These are phyloP conservation scores for Trichophyton mentagrophytes DNA, from an alignment of 2,329 filamentous ascomycete species.

Conservation along the genomic window DNA sequence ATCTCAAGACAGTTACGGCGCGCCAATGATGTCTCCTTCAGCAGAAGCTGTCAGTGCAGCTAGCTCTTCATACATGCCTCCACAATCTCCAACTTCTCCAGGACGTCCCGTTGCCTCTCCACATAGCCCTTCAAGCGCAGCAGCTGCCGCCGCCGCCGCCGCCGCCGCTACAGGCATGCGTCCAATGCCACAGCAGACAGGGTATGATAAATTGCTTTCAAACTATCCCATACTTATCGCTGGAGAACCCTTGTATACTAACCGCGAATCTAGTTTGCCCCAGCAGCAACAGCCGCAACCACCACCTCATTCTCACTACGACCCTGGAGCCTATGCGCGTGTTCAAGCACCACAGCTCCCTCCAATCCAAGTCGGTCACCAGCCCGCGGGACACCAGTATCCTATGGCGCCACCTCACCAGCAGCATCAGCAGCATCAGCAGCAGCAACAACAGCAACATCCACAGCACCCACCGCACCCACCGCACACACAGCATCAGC, in stretches of 20 bases:
- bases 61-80: slow-evolving; percentile 31
- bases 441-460: too few species aligned
- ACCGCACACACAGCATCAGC: too few species aligned
- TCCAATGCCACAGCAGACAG: slow-evolving; percentile 28
- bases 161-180: slow-evolving; percentile 37
- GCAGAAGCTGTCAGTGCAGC: slow-evolving; percentile 32
- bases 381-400: slow-evolving; percentile 8
- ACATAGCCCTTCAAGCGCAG: slow-evolving; percentile 38
- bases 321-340: slow-evolving; percentile 31
- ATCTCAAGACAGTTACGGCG: slow-evolving; percentile 25
- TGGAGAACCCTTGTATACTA: slow-evolving; percentile 12
- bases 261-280: slow-evolving; percentile 20
- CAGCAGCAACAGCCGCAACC: slow-evolving; percentile 28
- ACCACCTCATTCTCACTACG: slow-evolving; percentile 36
- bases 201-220: slow-evolving; percentile 34
- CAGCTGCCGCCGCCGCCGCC: slow-evolving; percentile 38
- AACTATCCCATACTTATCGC: slow-evolving; percentile 27
- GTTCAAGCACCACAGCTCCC: slow-evolving; percentile 18
- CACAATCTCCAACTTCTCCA: slow-evolving; percentile 33
- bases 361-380: slow-evolving; percentile 12
- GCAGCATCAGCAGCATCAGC: slow-evolving; percentile 17
- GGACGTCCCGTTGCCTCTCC: slow-evolving; percentile 32
- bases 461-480: too few species aligned
- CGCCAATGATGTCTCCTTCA: slow-evolving; percentile 26
- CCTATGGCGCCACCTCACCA: slow-evolving; percentile 9